Conservation (phyloP, 257 asterid species). For the Solanum sejunctum region DNA sequence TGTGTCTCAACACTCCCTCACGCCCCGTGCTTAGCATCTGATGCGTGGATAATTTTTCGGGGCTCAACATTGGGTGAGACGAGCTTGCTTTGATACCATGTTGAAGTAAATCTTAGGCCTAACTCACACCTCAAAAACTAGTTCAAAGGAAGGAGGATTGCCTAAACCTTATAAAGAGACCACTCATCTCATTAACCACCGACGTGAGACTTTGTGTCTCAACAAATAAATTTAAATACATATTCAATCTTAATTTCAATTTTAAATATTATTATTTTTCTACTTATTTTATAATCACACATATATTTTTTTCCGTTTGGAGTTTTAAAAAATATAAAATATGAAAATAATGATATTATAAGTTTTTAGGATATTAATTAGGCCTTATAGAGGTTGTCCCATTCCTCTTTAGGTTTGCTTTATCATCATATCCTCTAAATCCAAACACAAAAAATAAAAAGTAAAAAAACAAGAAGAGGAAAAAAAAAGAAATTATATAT, state of each 20-base stretch:
- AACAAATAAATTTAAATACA: neutral
- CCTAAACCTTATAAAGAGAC: no score
- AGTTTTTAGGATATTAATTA: slow-evolving; percentile 46
- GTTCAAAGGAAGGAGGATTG: no score
- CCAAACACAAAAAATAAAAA: slow-evolving; percentile 50
- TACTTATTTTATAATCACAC: neutral
- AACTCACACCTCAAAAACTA: no score
- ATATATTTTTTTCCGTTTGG: neutral
- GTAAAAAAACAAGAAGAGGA: neutral
- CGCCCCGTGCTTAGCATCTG: no score
- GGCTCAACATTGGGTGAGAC: no score
- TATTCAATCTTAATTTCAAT: neutral
- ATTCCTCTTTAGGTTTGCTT: slow-evolving; percentile 37
- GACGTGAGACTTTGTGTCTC: no score
- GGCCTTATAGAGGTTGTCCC: slow-evolving; percentile 74
- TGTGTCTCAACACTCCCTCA: no score
- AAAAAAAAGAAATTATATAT: neutral
- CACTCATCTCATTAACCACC: no score
- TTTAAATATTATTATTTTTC: neutral
- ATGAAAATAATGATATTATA: slow-evolving; percentile 20
- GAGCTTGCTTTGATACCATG: no score
- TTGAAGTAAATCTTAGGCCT: no score
- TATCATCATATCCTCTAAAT: slow-evolving; percentile 57
- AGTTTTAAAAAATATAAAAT: neutral
- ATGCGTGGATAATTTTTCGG: no score